Evolutionary conservation across 208 protist species (phyloP).

Genomic region (Acanthamoeba lugdunensis): DNA sequence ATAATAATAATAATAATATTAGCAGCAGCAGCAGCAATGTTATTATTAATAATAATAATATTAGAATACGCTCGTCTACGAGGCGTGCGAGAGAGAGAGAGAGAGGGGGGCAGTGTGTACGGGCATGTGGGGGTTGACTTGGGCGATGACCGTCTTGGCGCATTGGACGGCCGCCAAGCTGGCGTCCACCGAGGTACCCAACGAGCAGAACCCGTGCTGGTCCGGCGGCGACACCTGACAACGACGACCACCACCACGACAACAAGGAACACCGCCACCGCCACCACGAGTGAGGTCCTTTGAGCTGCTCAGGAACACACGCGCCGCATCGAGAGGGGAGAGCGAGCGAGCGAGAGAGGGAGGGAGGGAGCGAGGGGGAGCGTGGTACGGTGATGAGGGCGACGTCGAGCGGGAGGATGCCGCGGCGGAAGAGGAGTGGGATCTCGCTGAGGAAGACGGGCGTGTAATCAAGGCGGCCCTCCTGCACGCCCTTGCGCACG

Average conservation of each 20-base stretch:
- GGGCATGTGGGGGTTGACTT: conserved; percentile 84
- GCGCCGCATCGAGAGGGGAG: no score
- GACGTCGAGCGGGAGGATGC: conserved; percentile 30
- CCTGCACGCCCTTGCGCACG: conserved; percentile 68
- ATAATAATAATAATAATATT: no score
- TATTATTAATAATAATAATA: no score
- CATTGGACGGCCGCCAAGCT: conserved; percentile 71
- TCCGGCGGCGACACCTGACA: conserved; percentile 80
- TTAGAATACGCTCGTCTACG: no score
- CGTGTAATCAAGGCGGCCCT: conserved; percentile 21
- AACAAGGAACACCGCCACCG: no score
- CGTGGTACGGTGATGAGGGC: conserved; percentile 16
- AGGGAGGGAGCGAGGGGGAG: not conserved
- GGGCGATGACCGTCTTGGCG: conserved; percentile 83
- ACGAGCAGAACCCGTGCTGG: conserved; percentile 82
- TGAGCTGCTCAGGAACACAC: no score
- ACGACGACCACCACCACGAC: conserved; percentile 73
- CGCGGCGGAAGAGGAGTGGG: conserved; percentile 30
- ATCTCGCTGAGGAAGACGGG: conserved; percentile 76
- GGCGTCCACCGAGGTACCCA: conserved; percentile 83
- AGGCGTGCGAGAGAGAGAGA: no score
- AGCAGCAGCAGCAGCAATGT: no score
- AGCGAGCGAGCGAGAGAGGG: not conserved
- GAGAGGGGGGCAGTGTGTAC: no score
- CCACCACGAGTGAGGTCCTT: no score